Evolutionary conservation across 768 basidiomycete species (phyloP).

Genomic region (Fomitopsis pulvina): DNA sequence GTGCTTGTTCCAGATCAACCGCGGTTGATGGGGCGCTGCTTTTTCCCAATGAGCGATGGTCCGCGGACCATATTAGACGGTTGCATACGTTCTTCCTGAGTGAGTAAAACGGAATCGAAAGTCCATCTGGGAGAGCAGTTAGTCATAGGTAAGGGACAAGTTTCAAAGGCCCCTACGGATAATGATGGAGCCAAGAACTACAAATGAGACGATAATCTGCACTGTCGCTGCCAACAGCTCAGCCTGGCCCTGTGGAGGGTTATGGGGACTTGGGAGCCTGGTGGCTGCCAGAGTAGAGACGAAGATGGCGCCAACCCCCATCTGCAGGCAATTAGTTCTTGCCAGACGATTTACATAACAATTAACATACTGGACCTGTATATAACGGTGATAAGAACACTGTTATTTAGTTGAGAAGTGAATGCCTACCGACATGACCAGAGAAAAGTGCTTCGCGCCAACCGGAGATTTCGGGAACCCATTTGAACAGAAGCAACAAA

Average conservation of each 20-base stretch:
- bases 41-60: constrained; percentile 43
- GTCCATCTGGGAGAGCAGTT: constrained; percentile 40
- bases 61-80: constrained; percentile 32
- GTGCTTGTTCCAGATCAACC: no score
- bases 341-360: neutral
- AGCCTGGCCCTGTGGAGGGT: constrained; percentile 59
- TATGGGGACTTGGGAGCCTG: constrained; percentile 47
- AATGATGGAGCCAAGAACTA: constrained; percentile 83
- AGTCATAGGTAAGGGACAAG: neutral
- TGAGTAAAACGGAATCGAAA: constrained; percentile 65
- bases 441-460: constrained; percentile 87
- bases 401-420: no score
- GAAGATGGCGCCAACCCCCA: constrained; percentile 92
- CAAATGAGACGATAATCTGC: constrained; percentile 81
- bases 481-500: constrained; percentile 69
- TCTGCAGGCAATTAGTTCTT: constrained; percentile 34
- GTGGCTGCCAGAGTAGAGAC: constrained; percentile 69
- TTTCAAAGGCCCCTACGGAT: constrained; percentile 46
- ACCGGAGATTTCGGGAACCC: constrained; percentile 80
- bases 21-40: no score
- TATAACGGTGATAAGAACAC: neutral
- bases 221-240: constrained; percentile 67
- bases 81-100: constrained; percentile 40
- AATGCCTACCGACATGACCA: constrained; percentile 74
- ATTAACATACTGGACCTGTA: constrained; percentile 50